Evolutionary conservation across 2,329 filamentous ascomycete genomes (phyloP).

Genomic region (Aureobasidium mangrovei): DNA sequence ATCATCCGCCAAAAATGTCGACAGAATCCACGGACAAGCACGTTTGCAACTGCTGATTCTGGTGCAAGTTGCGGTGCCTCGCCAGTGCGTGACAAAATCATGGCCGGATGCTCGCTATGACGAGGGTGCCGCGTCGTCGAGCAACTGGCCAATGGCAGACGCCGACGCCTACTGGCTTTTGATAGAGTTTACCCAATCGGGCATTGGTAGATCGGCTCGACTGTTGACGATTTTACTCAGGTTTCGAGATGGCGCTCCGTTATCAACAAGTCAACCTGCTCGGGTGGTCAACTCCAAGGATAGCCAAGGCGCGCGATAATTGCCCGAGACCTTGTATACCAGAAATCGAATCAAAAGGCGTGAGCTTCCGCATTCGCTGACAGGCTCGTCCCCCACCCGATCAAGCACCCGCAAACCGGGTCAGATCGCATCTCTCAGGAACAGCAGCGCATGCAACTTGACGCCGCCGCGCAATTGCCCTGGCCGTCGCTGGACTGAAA

Average conservation of each 20-base stretch:
- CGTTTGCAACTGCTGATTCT: background rate
- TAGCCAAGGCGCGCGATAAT: too few relatives aligned
- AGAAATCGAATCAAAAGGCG: background rate
- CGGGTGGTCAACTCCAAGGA: too few relatives aligned
- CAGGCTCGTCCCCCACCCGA: background rate
- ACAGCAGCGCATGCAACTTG: slow-evolving; percentile 4
- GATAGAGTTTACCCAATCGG: too few relatives aligned
- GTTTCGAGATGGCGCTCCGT: background rate
- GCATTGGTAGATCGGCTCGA: too few relatives aligned
- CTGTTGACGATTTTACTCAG: too few relatives aligned
- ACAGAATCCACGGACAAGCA: background rate
- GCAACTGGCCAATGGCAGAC: too few relatives aligned
- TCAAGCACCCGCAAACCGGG: background rate
- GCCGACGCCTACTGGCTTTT: too few relatives aligned
- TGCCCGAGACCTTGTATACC: background rate
- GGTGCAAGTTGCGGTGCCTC: background rate
- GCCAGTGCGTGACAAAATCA: background rate
- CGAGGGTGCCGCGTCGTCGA: too few relatives aligned
- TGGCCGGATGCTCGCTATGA: background rate
- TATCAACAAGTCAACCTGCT: background rate
- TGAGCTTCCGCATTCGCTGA: background rate
- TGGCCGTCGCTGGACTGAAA: background rate
- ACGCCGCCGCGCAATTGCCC: background rate
- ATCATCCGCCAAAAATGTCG: background rate
- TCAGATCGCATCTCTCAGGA: background rate